Conservation (phyloP, 179 eudicot species). For the Amaranthus tricolor region DNA sequence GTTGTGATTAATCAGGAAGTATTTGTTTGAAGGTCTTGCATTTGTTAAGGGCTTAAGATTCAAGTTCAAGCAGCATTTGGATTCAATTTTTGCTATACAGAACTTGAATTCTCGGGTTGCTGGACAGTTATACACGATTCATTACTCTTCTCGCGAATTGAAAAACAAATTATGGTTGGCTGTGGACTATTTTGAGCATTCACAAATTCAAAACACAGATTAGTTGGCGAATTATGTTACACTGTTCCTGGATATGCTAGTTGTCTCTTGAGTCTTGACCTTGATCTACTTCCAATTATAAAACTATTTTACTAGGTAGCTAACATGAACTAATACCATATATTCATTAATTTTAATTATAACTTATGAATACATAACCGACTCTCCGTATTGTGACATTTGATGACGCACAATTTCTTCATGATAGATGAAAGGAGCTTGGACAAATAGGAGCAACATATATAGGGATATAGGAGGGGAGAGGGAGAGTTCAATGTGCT, state of each 20-base stretch:
- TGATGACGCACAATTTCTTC: slow-evolving; percentile 25
- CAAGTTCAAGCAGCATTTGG: neutral
- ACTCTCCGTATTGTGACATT: slow-evolving; percentile 18
- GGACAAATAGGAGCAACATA: slow-evolving; percentile 25
- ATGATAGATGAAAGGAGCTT: slow-evolving; percentile 31
- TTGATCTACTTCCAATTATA: neutral
- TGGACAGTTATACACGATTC: too few relatives aligned
- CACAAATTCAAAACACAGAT: neutral
- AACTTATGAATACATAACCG: slow-evolving; percentile 9
- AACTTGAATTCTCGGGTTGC: neutral
- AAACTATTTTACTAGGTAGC: neutral
- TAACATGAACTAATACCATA: neutral
- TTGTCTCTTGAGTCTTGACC: neutral
- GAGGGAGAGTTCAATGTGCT: slow-evolving; percentile 23
- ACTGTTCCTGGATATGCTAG: neutral
- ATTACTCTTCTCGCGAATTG: too few relatives aligned
- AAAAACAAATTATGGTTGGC: neutral
- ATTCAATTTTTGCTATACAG: neutral
- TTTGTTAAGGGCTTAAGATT: neutral
- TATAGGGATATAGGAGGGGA: slow-evolving; percentile 22
- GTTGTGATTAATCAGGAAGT: slow-evolving; percentile 3
- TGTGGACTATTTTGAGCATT: neutral
- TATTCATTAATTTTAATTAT: neutral
- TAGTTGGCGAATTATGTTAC: too few relatives aligned
- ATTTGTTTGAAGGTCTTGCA: neutral